Base-by-base conservation (phyloP, 2,329 filamentous ascomycete genomes). In the Fusarium coffeatum region DNA sequence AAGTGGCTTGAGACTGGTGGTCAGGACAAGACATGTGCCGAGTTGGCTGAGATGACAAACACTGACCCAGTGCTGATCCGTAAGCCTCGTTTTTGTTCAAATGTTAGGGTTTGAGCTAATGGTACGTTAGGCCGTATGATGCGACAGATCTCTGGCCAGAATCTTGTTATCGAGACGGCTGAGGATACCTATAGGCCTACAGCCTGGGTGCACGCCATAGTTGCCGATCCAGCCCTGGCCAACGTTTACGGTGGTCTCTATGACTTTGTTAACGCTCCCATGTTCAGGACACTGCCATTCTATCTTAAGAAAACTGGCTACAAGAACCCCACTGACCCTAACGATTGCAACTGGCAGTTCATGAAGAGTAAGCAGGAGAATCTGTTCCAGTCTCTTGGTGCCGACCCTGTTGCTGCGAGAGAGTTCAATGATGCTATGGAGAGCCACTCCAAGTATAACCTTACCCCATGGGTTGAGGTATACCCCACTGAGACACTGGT, bases 401-500 rank as follows among this genome's bases (percentile, higher is more conserved):
- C 73, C 8, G 68, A 80, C 27, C 73, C 76, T 5, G 50, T 56
- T 6, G 73, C 78, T n/a, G 74, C 74, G 1, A 59, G 71, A 6
- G 72, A 78, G 43, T 81, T 81, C 62, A 77, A 77, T 42, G 73
- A 78, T 55, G 76, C 76, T 4, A 81, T 81, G 79, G 75, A 79
- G 57, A 79, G 78, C 56, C 79, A 81, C 55, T 80, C 78, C 23
- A 76, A 76, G 49, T 77, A 79, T 65, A 82, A 80, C 55, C 72
- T 80, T 28, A 79, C 77, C 6, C 65, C 79, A 11, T 82, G 80
- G 80, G 69, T 76, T 0, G 78, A 80, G 9, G 64, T 81, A 2
- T 80, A 78, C 46, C 77, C 77, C 3, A 79, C 78, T 11, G 71
- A 78, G 1, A 73, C 64, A 8, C 55, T 81, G 9, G 23, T 80